Base-by-base conservation (phyloP, 345 rosid species). In the Aethionema arabicum region DNA sequence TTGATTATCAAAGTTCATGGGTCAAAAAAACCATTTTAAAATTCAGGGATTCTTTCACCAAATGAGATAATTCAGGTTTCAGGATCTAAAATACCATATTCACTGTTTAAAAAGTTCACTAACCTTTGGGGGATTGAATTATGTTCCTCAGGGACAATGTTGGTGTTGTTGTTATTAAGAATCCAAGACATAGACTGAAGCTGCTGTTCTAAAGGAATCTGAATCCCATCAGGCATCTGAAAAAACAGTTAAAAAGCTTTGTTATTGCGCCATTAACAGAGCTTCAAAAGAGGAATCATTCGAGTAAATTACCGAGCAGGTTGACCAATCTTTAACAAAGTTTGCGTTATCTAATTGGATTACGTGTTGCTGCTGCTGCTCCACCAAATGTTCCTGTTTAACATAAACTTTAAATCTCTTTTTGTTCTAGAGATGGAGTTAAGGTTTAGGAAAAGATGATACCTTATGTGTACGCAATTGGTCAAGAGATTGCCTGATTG, bases 171-270 rank as follows among this genome's bases (percentile, higher is more conserved):
- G 70, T 63, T 77, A 62, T 76, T 79, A 32, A 85, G 76, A 59
- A 87, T 65, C 86, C 88, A 84, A 6, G 83, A 61, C 63, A 83
- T 65, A 44, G 79, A 75, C 49, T 78, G 83, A 35, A 84, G 81
- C 71, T 83, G 95, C 64, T 79, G 91, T 70, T 87, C 85, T 50
- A 79, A 77, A 41, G 86, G 78, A 41, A 74, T 72, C 52, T 74
- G 83, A 73, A 82, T 78, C 51, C 79, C 82, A 56, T 79, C 78
- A 72, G 78, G 86, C 59, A 79, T 75, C 90, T 87, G 79, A 61
- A 5, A 61, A 5, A 35, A 36, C 30, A 59, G 27, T 57, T 44
- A 32, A 7, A 52, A 11, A 59, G 8, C 12, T 11, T 50, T 41
- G 49, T 6, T 37, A 8, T 9, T 56, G 36, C 48, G 36, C 48